A percentile compares a stretch with the other conserved stretches of the same genome.
Conservation (phyloP, 257 asterid genomes). For the Ehretia macrophylla region DNA sequence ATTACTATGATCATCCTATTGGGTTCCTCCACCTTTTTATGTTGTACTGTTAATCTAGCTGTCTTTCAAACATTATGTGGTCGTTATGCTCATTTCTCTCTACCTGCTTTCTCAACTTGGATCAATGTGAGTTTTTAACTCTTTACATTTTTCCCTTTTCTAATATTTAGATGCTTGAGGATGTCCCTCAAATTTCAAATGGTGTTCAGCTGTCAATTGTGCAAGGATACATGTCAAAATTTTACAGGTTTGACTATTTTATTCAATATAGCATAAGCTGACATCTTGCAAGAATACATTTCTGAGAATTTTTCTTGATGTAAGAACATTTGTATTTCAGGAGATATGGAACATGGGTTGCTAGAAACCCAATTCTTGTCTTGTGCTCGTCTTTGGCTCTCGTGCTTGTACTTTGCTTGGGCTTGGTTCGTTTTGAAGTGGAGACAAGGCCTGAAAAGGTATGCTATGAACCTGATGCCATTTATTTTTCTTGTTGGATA, state of each 20-base stretch:
- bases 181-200: conserved; percentile 72
- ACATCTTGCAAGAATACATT: conserved; percentile 5
- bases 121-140: no score
- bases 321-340: conserved; percentile 41
- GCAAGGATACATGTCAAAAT: conserved; percentile 95
- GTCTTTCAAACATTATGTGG: neutral
- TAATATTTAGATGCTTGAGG: conserved; percentile 79
- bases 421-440: conserved; percentile 83
- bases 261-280: neutral
- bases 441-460: conserved; percentile 99
- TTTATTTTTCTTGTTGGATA: neutral
- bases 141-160: conserved; percentile 4
- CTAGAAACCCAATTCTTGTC: conserved; percentile 83
- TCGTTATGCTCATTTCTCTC: neutral
- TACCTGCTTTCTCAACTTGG: no score
- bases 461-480: conserved; percentile 2
- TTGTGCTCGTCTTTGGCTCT: conserved; percentile 71
- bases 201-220: conserved; percentile 91
- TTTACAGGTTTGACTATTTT: conserved; percentile 56
- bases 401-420: conserved; percentile 80
- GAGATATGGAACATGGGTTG: conserved; percentile 99
- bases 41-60: no score
- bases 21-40: neutral
- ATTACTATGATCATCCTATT: neutral
- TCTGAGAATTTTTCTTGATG: conserved; percentile 22